phyloP scores from a whole-genome alignment of 2,329 filamentous ascomycete genomes.

The Ceratocystis eucalypticola region DNA sequence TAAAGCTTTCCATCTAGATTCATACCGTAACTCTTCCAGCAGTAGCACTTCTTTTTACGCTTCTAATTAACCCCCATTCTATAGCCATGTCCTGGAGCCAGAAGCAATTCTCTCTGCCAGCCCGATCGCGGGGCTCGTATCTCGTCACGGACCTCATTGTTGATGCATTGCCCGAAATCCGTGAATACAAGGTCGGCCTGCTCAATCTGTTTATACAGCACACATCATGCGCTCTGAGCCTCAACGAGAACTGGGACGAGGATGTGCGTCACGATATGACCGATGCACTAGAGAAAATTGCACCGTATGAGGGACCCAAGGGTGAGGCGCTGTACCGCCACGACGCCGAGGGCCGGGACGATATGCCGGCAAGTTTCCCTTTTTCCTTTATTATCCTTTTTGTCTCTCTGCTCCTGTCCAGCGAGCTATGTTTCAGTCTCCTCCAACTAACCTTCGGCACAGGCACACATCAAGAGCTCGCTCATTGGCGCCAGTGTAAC shows the following conservation, averaged over 20 bases:
- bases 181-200: constrained; percentile 69
- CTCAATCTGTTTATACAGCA: constrained; percentile 91
- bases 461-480: constrained; percentile 87
- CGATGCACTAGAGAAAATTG: constrained; percentile 82
- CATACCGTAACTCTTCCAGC: neutral
- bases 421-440: neutral
- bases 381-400: constrained; percentile 11
- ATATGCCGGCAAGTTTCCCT: constrained; percentile 65
- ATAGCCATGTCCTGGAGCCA: constrained; percentile 61
- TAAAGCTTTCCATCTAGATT: neutral
- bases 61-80: constrained; percentile 16
- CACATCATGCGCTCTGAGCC: constrained; percentile 74
- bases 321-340: constrained; percentile 70
- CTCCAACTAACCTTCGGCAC: constrained; percentile 1
- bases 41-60: neutral
- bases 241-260: constrained; percentile 83
- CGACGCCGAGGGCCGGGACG: constrained; percentile 74
- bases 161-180: constrained; percentile 62
- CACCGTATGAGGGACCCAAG: constrained; percentile 59
- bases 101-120: constrained; percentile 68
- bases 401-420: neutral
- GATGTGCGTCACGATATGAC: constrained; percentile 91
- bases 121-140: constrained; percentile 70
- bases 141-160: constrained; percentile 70
- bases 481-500: constrained; percentile 79